Evolutionary conservation across 2,329 filamentous ascomycete genomes (phyloP).

Genomic region (Scedosporium aurantiacum): DNA sequence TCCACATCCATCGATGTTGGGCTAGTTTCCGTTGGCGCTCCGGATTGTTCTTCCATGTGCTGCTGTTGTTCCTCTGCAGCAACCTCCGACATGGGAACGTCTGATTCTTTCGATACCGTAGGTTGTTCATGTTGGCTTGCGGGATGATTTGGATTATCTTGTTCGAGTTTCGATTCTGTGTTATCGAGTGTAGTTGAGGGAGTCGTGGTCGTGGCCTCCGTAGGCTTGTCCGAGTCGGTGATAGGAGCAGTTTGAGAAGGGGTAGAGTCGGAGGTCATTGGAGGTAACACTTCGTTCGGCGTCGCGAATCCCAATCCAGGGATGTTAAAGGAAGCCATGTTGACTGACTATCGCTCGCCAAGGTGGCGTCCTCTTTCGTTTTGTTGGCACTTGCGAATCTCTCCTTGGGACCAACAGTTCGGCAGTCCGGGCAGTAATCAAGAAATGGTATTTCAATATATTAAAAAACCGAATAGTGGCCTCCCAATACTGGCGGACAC

Average conservation of each 20-base stretch:
- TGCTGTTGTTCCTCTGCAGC: neutral
- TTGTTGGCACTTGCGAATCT: too few species aligned
- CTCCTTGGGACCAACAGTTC: too few species aligned
- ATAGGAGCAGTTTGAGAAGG: conserved; percentile 17
- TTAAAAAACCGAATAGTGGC: too few species aligned
- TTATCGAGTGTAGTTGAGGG: neutral
- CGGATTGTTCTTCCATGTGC: neutral
- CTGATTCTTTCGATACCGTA: neutral
- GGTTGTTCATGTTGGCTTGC: neutral
- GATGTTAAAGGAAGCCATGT: conserved; percentile 32
- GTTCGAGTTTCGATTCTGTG: neutral
- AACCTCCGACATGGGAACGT: neutral
- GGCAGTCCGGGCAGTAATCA: too few species aligned
- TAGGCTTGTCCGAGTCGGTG: conserved; percentile 9
- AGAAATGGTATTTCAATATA: too few species aligned
- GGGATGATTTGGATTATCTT: neutral
- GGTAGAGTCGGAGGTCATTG: conserved; percentile 20
- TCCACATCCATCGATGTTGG: neutral
- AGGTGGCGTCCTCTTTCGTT: too few species aligned
- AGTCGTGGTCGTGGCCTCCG: neutral
- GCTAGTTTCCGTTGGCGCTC: neutral
- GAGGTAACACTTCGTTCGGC: conserved; percentile 29
- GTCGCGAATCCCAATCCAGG: conserved; percentile 31
- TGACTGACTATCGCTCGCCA: neutral
- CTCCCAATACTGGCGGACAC: too few species aligned